Base-by-base conservation (phyloP, 192 early-diverging fungal species). In the Haplosporangium gracile region DNA sequence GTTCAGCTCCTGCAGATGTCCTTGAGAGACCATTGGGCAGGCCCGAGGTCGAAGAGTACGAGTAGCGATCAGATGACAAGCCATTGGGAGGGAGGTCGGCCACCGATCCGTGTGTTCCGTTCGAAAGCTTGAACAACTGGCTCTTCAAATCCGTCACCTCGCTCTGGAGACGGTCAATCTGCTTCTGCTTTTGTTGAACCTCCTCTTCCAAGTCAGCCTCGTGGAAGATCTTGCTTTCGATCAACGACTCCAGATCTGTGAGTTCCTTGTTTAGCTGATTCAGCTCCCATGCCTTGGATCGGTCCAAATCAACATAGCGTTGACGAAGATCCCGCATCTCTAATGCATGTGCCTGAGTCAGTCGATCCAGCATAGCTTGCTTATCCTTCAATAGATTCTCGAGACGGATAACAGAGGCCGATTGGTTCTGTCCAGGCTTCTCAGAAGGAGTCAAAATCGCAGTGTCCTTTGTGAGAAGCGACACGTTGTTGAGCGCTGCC, bases 141-240 rank as follows among this genome's bases (percentile, higher is more conserved):
- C 70, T 78, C 68, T 91, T 90, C n/a, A 94, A 79, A 32, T 92
- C 89, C 11, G 87, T 51, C 5, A 96, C 82, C 72, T 91, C 91
- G 51, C 80, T 77, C 49, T 85, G 82, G 16, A 92, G 82, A 24
- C 84, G 84, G 32, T 83, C 88, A 15, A 85, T 80, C 29, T 85
- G 77, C 69, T 89, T 88, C 63, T 87, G 87, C 57, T 93, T 91
- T 22, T 75, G 63, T 70, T 92, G 88, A 20, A 93, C 74, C 16
- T 89, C 88, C 69, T 95, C 92, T 76, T 93, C 94, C 4, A 95
- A 82, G 74, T 96, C 95, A 0, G 91, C 89, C 47, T 96, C 95
- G 72, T 90, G 90, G 83, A 96, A 96, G 40, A 94, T 92, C 81
- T 93, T 95, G 84, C 93, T 93, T 75, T 96, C 95, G 49, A 95